Conservation (phyloP, 495 filamentous ascomycete genomes). For the Parmelia sp. region DNA sequence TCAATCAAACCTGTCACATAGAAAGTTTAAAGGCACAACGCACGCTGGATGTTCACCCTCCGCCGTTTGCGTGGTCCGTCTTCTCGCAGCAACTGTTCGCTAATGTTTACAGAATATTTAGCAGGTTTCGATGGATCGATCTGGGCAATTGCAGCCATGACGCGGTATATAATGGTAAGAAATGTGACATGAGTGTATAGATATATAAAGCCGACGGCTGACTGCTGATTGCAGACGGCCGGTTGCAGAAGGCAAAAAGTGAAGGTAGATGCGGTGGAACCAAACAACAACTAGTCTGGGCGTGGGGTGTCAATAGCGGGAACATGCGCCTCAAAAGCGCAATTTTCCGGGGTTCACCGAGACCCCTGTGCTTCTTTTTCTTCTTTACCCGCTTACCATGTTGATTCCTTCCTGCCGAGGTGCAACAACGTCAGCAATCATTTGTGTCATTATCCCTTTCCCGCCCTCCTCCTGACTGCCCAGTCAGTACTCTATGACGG, state of each 20-base stretch:
- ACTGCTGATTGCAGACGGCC: neutral
- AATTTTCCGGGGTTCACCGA: neutral
- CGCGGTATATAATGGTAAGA: neutral
- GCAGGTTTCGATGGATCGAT: slow-evolving; percentile 24
- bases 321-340: neutral
- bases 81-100: slow-evolving; percentile 21
- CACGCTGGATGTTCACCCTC: slow-evolving; percentile 20
- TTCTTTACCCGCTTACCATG: neutral
- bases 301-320: neutral
- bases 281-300: neutral
- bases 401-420: slow-evolving; percentile 1
- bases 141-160: slow-evolving; percentile 20
- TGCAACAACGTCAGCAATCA: too few relatives aligned
- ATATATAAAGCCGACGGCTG: neutral
- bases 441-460: neutral
- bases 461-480: neutral
- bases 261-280: neutral
- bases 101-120: slow-evolving; percentile 21
- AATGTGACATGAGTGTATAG: neutral
- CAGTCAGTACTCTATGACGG: neutral
- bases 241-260: neutral
- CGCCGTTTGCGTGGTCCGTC: slow-evolving; percentile 17
- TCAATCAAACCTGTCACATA: neutral
- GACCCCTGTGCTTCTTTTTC: neutral
- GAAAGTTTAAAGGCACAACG: neutral